A percentile compares a stretch with the other conserved stretches of the same genome.
These are phyloP conservation scores for Pontederia paniculata DNA, from an alignment of 176 grass and related monocot genomes.

Conservation along the genomic window DNA sequence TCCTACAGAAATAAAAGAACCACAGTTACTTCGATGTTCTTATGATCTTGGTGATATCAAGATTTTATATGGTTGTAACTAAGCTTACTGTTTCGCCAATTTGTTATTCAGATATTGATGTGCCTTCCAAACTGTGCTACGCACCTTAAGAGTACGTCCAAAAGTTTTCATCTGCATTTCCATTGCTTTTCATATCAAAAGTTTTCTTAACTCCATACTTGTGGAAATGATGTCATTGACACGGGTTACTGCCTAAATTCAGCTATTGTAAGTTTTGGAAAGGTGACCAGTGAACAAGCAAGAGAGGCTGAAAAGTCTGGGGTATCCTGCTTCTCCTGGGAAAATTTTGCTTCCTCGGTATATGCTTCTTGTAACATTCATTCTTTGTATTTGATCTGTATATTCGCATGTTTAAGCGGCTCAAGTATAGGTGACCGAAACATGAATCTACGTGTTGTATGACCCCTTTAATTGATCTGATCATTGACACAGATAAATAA, in stretches of 20 bases:
- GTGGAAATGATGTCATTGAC: neutral
- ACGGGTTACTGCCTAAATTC: constrained; percentile 11
- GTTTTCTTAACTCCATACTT: constrained; percentile 12
- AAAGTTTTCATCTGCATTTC: neutral
- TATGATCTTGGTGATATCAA: neutral
- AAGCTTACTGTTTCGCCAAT: neutral
- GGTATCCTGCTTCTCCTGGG: constrained; percentile 78
- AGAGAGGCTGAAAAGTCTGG: constrained; percentile 43
- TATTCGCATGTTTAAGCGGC: no score
- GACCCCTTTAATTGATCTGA: no score
- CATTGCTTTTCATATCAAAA: constrained; percentile 5
- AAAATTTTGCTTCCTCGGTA: constrained; percentile 69
- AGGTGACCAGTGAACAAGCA: constrained; percentile 43
- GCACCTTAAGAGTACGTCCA: constrained; percentile 33
- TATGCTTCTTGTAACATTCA: constrained; percentile 3
- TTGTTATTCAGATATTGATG: constrained; percentile 28
- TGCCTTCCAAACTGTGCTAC: constrained; percentile 24
- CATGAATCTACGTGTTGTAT: no score
- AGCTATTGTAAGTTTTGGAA: constrained; percentile 88
- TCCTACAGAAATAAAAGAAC: no score
- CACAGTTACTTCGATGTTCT: no score
- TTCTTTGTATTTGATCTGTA: no score
- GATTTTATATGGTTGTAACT: neutral
- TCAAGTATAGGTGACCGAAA: no score
- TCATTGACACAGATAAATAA: no score